Evolutionary conservation across 2,329 filamentous ascomycete species (phyloP), one percentile per base, ranked within the genome.

Genomic region (Beauveria pseudobassiana): DNA sequence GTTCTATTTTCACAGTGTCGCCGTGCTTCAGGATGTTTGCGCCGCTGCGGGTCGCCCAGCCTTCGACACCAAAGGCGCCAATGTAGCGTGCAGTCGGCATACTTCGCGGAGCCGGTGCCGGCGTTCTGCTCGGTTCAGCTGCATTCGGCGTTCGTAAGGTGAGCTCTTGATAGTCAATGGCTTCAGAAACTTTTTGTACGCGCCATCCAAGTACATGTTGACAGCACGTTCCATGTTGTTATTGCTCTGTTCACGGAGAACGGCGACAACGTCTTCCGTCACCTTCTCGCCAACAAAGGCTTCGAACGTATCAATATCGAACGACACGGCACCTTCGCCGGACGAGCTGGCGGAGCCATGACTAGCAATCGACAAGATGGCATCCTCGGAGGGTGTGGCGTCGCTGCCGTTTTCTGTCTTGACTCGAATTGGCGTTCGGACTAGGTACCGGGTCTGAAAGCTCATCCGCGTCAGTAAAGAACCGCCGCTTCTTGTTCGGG

Each of bases 1-100:
- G 87, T 74, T 98, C 93, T 50, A 99, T 96, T 55, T 82, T 87
- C 62, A 99, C 86, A n/a, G 76, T 68, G 66, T 98, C 93, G 18
- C 90, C 91, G 69, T 96, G 89, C 66, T 86, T 89, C 28, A 99
- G 71, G 6, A 97, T 72, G 43, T 84, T 85, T 3, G 76, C 77
- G 0, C 93, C 93, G 72, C 91, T 97, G 68, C 87, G 86, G 3
- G 93, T 98, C 6, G 91, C 87, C 95, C 95, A 99, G 5, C 88
- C 95, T 59, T 89, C 91, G 5, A 90, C 92, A 9, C 95, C 95
- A 74, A 98, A 95, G 0, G 92, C 91, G 20, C 95, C 95, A 64
- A 98, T 84, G 69, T 98, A 99, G 69, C 95, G 76, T 40, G 70
- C 73, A 3, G 72, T 69, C 0, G 79, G 76, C 60, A 77, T 75